Evolutionary conservation across 768 basidiomycete genomes (phyloP).

Genomic region (Leucocoprinus leucothites): DNA sequence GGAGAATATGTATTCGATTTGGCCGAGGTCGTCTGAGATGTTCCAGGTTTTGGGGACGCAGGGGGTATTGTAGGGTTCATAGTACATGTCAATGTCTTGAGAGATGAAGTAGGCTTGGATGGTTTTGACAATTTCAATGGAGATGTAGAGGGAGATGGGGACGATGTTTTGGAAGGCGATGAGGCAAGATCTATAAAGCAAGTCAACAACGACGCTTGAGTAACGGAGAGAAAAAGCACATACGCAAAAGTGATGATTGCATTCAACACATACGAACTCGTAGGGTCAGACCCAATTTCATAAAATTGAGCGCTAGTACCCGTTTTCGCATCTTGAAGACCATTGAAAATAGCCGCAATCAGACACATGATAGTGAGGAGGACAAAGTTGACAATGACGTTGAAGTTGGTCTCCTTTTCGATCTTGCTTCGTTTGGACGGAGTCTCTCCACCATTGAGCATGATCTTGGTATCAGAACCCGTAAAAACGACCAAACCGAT

Average conservation of each 20-base stretch:
- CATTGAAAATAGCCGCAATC: constrained; percentile 72
- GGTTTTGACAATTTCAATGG: constrained; percentile 97
- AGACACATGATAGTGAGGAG: constrained; percentile 77
- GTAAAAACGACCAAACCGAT: constrained; percentile 95
- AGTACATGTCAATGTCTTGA: constrained; percentile 97
- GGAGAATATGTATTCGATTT: constrained; percentile 90
- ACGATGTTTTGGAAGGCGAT: constrained; percentile 98
- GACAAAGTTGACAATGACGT: constrained; percentile 91
- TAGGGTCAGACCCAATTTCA: constrained; percentile 63
- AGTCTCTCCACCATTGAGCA: constrained; percentile 88
- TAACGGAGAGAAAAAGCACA: constrained; percentile 27
- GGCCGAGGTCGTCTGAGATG: constrained; percentile 96
- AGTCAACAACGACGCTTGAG: constrained; percentile 4
- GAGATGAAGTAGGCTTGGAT: constrained; percentile 97
- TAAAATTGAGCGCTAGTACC: constrained; percentile 72
- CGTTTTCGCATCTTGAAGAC: constrained; percentile 56
- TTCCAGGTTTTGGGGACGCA: constrained; percentile 98
- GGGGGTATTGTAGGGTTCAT: constrained; percentile 77
- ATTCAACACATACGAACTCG: constrained; percentile 61
- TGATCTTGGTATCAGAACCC: constrained; percentile 89
- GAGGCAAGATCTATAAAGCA: constrained; percentile 67
- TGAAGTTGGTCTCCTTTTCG: constrained; percentile 98
- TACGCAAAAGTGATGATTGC: constrained; percentile 90
- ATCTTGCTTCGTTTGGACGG: constrained; percentile 98
- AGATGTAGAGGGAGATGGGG: constrained; percentile 94